These are phyloP conservation scores for Rhizopogon sp. DNA, from an alignment of 768 basidiomycete genomes.

Conservation along the genomic window DNA sequence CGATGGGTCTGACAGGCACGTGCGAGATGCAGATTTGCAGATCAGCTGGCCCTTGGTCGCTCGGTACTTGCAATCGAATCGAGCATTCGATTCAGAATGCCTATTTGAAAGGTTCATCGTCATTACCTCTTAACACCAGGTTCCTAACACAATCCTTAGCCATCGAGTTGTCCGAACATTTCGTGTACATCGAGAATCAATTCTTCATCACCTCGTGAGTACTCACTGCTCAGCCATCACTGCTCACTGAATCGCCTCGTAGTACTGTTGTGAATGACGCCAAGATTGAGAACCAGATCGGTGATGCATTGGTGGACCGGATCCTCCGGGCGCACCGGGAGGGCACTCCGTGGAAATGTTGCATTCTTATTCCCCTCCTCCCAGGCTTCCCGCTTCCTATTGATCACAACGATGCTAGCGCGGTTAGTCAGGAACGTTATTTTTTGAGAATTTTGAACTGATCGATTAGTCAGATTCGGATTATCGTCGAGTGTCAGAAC, in stretches of 20 bases:
- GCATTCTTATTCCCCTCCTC: conserved; percentile 85
- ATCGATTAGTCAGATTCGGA: conserved; percentile 58
- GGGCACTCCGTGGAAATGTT: conserved; percentile 83
- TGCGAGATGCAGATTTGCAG: conserved; percentile 97
- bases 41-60: conserved; percentile 93
- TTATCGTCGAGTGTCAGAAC: conserved; percentile 95
- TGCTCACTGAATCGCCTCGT: conserved; percentile 3
- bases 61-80: conserved; percentile 79
- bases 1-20: conserved; percentile 85
- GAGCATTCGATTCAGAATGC: conserved; percentile 96
- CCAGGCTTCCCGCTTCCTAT: conserved; percentile 94
- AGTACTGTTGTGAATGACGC: conserved; percentile 84
- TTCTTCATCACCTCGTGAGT: conserved; percentile 87
- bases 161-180: conserved; percentile 91
- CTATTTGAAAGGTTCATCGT: conserved; percentile 71
- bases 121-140: not conserved
- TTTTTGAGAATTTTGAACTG: not conserved
- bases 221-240: not conserved
- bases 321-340: conserved; percentile 86
- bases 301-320: conserved; percentile 87
- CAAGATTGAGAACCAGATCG: conserved; percentile 88
- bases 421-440: conserved; percentile 44
- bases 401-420: conserved; percentile 89
- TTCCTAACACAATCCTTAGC: conserved; percentile 38
- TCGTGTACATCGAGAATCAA: conserved; percentile 97